These are phyloP conservation scores for Malassezia pachydermatis DNA, from an alignment of 1,284 basidiomycete species.

Conservation along the genomic window DNA sequence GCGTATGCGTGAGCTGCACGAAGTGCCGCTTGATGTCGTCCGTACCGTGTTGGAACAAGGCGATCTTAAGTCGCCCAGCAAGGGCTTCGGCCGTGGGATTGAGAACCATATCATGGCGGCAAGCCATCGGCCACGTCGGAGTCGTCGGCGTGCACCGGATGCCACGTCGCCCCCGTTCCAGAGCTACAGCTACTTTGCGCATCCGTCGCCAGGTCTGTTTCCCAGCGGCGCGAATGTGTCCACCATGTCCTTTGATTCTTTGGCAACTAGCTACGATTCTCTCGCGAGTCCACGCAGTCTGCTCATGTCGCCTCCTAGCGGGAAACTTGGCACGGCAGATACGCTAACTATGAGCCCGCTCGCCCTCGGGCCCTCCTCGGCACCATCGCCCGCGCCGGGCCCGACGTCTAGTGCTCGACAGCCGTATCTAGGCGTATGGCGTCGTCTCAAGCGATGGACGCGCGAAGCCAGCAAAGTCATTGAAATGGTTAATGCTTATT, in stretches of 20 bases:
- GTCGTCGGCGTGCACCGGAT: not conserved
- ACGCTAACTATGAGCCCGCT: constrained; percentile 22
- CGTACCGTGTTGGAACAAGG: constrained; percentile 44
- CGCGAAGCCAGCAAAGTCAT: constrained; percentile 43
- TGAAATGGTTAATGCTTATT: constrained; percentile 34
- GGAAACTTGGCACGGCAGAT: not conserved
- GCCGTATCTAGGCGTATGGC: constrained; percentile 47
- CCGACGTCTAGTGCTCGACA: constrained; percentile 15
- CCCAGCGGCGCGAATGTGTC: constrained; percentile 28
- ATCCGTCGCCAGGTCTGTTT: constrained; percentile 13
- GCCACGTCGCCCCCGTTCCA: not conserved
- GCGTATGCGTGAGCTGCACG: constrained; percentile 46
- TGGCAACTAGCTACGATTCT: constrained; percentile 44
- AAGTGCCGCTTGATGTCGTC: constrained; percentile 45
- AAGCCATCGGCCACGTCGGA: constrained; percentile 32
- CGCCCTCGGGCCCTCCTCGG: constrained; percentile 19
- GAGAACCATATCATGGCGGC: constrained; percentile 45
- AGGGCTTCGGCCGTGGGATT: constrained; percentile 44
- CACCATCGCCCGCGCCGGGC: constrained; percentile 5
- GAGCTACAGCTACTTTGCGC: constrained; percentile 18
- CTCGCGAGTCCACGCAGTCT: constrained; percentile 25
- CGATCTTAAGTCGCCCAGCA: constrained; percentile 31
- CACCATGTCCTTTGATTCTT: constrained; percentile 41
- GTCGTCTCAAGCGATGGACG: constrained; percentile 43
- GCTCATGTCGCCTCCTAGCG: not conserved